A percentile compares a stretch with the other conserved stretches of the same genome.
These are phyloP conservation scores for Solanum dulcamara DNA, from an alignment of 257 asterid species.

Conservation along the genomic window DNA sequence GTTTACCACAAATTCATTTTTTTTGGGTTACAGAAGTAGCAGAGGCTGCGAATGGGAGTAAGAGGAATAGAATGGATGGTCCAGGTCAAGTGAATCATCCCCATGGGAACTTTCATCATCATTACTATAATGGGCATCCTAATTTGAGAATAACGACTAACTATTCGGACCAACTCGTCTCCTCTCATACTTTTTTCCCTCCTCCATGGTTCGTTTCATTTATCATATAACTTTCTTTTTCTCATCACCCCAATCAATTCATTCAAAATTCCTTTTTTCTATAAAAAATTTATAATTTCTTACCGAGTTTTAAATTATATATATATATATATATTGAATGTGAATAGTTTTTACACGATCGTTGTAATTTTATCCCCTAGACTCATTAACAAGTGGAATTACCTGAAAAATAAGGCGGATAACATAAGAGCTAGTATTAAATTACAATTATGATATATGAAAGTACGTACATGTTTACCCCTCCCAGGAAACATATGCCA, in stretches of 20 bases:
- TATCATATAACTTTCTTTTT: neutral
- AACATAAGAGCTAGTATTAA: neutral
- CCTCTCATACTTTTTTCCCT: neutral
- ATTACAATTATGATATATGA: neutral
- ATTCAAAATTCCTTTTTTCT: too few relatives aligned
- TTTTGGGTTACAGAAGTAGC: slow-evolving; percentile 2
- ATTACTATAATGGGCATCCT: neutral
- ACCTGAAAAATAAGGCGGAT: neutral
- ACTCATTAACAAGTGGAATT: neutral
- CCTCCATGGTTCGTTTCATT: neutral
- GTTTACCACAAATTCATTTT: neutral
- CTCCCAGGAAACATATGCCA: neutral
- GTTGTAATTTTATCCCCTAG: neutral
- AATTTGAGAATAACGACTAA: neutral
- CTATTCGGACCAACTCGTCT: neutral
- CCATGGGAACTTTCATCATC: neutral
- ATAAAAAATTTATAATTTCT: too few relatives aligned
- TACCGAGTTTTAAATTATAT: neutral
- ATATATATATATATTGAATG: neutral
- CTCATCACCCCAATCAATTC: neutral
- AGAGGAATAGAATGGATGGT: slow-evolving; percentile 4
- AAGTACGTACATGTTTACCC: neutral
- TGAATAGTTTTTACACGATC: neutral
- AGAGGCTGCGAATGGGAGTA: slow-evolving; percentile 3
- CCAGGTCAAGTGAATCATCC: neutral